Conservation (phyloP, 345 rosid genomes). For the Eucalyptus coolabah region DNA sequence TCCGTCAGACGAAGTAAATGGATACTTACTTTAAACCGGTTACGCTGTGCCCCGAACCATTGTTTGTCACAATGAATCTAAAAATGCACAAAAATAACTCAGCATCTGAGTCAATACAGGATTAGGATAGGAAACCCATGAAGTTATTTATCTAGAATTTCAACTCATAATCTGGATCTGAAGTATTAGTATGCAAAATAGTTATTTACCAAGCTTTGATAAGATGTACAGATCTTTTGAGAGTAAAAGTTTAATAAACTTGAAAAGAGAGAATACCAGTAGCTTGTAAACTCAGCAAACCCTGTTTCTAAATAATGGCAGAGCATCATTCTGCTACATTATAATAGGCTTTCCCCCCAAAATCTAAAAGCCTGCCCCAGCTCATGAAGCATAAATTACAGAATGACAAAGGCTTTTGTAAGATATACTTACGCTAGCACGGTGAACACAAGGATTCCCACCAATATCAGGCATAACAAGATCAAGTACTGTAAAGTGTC, state of each 20-base stretch:
- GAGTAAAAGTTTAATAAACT: neutral
- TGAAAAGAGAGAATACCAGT: neutral
- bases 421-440: conserved; percentile 78
- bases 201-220: neutral
- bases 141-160: neutral
- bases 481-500: conserved; percentile 63
- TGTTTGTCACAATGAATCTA: conserved; percentile 86
- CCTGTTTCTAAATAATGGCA: neutral
- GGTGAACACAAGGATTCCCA: conserved; percentile 78
- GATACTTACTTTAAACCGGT: conserved; percentile 59
- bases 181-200: neutral
- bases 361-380: neutral
- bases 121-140: neutral
- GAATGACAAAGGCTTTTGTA: neutral
- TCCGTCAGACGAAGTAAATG: neutral
- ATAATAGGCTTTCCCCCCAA: neutral
- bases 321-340: neutral
- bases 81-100: neutral
- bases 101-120: neutral
- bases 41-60: conserved; percentile 71
- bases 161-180: neutral
- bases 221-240: neutral
- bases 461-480: conserved; percentile 53
- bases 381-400: neutral
- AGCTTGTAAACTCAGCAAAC: neutral